These are phyloP conservation scores for Lolium rigidum DNA, from an alignment of 176 grass and related monocot species.

Conservation along the genomic window DNA sequence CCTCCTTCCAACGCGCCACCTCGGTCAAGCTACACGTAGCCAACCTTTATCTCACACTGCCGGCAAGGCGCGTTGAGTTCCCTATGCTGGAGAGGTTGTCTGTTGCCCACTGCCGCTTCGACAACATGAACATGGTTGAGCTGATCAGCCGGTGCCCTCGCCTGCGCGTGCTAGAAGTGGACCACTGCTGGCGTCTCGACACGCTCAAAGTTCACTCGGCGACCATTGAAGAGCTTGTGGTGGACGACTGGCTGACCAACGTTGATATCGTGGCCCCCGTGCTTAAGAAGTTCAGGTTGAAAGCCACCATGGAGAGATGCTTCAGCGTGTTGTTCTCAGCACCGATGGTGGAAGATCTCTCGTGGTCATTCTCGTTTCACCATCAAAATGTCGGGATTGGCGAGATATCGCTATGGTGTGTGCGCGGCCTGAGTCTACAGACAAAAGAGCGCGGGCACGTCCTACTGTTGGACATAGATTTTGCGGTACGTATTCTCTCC, in stretches of 20 bases:
- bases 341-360: slow-evolving; percentile 1
- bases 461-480: background rate
- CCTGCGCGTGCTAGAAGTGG: background rate
- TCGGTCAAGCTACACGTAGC: background rate
- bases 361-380: background rate
- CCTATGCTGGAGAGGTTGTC: background rate
- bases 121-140: background rate
- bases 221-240: background rate
- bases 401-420: background rate
- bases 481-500: background rate
- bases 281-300: background rate
- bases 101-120: background rate
- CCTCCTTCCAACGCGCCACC: background rate
- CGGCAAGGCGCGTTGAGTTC: background rate
- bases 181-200: background rate
- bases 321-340: background rate
- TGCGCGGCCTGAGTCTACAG: background rate
- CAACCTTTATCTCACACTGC: background rate
- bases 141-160: background rate
- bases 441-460: background rate
- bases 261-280: background rate
- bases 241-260: rapidly evolving
- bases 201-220: background rate
- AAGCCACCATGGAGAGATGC: background rate
- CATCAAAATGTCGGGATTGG: background rate